These are phyloP conservation scores for Globisporangium spiculum DNA, from an alignment of 352 stramenopile genomes.

Conservation along the genomic window DNA sequence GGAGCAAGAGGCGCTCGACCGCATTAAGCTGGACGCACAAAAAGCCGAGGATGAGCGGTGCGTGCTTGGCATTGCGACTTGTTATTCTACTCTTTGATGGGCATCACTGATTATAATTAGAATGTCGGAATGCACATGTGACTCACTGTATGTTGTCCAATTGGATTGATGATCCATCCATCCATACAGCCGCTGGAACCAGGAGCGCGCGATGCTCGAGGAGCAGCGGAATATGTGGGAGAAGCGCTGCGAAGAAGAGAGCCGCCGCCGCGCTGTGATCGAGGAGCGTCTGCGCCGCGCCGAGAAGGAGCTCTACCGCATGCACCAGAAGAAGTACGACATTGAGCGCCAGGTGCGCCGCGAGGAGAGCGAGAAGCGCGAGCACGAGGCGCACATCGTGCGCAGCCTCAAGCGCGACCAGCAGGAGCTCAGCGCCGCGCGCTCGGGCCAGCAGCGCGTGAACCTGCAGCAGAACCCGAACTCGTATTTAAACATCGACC, in stretches of 20 bases:
- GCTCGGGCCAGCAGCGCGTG: conserved; percentile 9
- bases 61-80: conserved; percentile 13
- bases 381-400: conserved; percentile 82
- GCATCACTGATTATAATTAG: conserved; percentile 6
- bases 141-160: background rate
- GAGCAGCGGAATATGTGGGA: conserved; percentile 68
- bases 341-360: conserved; percentile 81
- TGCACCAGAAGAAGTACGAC: conserved; percentile 91
- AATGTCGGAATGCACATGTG: background rate
- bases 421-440: conserved; percentile 32
- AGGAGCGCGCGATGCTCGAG: conserved; percentile 58
- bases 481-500: conserved; percentile 52
- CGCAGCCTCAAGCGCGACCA: conserved; percentile 78
- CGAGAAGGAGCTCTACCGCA: conserved; percentile 87
- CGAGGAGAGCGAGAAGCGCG: conserved; percentile 84
- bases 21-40: conserved; percentile 77
- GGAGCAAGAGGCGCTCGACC: conserved; percentile 81
- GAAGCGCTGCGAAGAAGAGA: conserved; percentile 76
- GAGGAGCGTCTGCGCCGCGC: conserved; percentile 78
- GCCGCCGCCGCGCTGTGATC: conserved; percentile 55
- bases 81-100: conserved; percentile 3
- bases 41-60: conserved; percentile 84
- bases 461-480: conserved; percentile 12
- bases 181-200: conserved; percentile 51
- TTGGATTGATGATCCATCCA: background rate